Base-by-base conservation (phyloP, 179 eudicot species). In the Drosera spatulata region DNA sequence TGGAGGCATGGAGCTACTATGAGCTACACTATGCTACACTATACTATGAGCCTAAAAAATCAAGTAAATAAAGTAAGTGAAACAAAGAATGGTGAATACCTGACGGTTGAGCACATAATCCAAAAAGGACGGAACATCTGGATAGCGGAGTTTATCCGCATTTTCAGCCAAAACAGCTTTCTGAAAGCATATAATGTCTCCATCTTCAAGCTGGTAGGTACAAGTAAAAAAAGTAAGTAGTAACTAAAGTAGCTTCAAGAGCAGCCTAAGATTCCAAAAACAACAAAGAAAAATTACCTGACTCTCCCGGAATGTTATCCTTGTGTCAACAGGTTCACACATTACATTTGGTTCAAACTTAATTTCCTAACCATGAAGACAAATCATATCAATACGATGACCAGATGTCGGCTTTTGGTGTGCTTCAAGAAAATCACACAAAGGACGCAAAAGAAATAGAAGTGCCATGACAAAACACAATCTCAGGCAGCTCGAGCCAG, bases 101-200 rank as follows among this genome's bases (percentile, higher is more conserved):
- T 85, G 97, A 53, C 96, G 99, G 73, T 87, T 91, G 70, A 87
- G 96, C 63, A 94, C 95, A 79, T 94, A 94, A 50, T 91, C 96
- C 77, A 94, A 79, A 80, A 78, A 94, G 7, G 89, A 80, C 53
- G 96, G 96, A 74, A 90, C 87, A 64, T 85, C 85, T 60, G 96
- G 89, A 76, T 77, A 94, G 22, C 95, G 88, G 61, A 70, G 67
- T 69, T 69, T 75, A 64, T 83, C 86, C 45, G 66, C 82, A 69
- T 38, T 64, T 77, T 81, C 93, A 77, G 79, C 70, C 39, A 78
- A 63, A 73, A 73, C 69, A 41, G 78, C 56, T 74, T 80, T 91
- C 61, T 94, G 99, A 69, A 87, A 82, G 79, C 99, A 90, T 60
- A 94, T 82, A 47, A 94, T 94, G 69, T 94, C 99, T 42, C 97